Percentiles rank a stretch among this genome's conserved stretches.
Evolutionary conservation across 139 green algal species (phyloP).

Genomic region (Tetraselmis striata): DNA sequence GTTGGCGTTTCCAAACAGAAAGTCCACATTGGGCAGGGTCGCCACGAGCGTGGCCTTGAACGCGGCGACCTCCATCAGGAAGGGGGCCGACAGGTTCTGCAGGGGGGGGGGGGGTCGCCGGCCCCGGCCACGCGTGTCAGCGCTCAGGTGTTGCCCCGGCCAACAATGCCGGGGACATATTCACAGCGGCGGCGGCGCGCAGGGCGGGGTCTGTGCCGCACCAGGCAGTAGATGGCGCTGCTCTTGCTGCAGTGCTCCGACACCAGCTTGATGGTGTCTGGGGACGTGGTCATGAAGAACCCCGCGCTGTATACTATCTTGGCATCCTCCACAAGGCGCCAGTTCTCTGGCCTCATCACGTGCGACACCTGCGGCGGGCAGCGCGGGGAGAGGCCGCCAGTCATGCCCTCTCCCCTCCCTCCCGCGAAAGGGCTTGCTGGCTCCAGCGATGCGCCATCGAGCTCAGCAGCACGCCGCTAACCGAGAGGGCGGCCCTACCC

Average conservation of each 20-base stretch:
- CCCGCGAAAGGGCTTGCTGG: too few relatives aligned
- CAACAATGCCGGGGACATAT: too few relatives aligned
- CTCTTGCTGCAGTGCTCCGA: slow-evolving; percentile 77
- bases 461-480: too few relatives aligned
- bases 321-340: slow-evolving; percentile 74
- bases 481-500: too few relatives aligned
- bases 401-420: background rate
- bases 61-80: slow-evolving; percentile 88
- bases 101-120: slow-evolving; percentile 25
- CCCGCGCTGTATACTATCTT: slow-evolving; percentile 87
- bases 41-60: slow-evolving; percentile 82
- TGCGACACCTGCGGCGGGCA: slow-evolving; percentile 54
- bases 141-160: too few relatives aligned
- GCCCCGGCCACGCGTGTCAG: too few relatives aligned
- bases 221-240: slow-evolving; percentile 80
- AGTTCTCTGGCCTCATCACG: slow-evolving; percentile 67
- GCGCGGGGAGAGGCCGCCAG: background rate
- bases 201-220: too few relatives aligned
- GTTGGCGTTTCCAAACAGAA: slow-evolving; percentile 96
- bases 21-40: slow-evolving; percentile 85
- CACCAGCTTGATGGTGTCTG: slow-evolving; percentile 75
- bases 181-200: too few relatives aligned
- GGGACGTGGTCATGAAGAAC: slow-evolving; percentile 98
- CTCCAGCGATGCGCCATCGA: too few relatives aligned
- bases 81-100: slow-evolving; percentile 92